Evolutionary conservation across 148 eudicot species (phyloP), one percentile per base, ranked within the genome.

Genomic region (Persicaria maculosa): DNA sequence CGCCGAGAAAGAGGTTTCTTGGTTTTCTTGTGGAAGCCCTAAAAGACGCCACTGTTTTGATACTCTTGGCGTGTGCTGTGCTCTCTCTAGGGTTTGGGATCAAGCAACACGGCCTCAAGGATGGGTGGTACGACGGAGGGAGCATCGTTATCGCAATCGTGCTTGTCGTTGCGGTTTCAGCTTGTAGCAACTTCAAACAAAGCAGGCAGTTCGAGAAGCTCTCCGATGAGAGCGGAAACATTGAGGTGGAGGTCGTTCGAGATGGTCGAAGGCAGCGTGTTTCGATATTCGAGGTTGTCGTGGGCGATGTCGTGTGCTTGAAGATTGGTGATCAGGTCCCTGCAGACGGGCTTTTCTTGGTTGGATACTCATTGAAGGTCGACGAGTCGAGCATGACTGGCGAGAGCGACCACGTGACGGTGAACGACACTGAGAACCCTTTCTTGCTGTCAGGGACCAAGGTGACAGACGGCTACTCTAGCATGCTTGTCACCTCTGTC

Each of bases 351-450:
- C 45, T 81, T 72, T 74, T 81, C 12, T 14, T 81, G 10, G 77
- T 77, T 4, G 80, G 80, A 0, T 54, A 81, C 61, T 58, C 77
- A 0, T 55, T 81, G 61, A 77, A 77, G 44, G 3, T 81, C 10
- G 83, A 81, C n/a, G 78, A 81, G 67, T 81, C 80, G 8, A 81
- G 83, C 50, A 81, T 81, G 83, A 81, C 83, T 70, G 83, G 77
- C 31, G 83, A 81, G 46, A 81, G 83, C 68, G 83, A 81, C 20
- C 68, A 81, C 44, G 72, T 81, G 45, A 68, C 61, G 7, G 9
- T 81, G 44, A 48, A 77, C 14, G 15, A 12, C 20, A 54, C 16
- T 54, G 72, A 46, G 6, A 45, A 77, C 47, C 83, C 80, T 19
- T 81, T 77, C 71, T 61, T 77, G 59, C n/a, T 77, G 0, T 77